Evolutionary conservation across 805 yeast species (phyloP), one percentile per base, ranked within the genome.

Genomic region (Ogataea paradorogensis): DNA sequence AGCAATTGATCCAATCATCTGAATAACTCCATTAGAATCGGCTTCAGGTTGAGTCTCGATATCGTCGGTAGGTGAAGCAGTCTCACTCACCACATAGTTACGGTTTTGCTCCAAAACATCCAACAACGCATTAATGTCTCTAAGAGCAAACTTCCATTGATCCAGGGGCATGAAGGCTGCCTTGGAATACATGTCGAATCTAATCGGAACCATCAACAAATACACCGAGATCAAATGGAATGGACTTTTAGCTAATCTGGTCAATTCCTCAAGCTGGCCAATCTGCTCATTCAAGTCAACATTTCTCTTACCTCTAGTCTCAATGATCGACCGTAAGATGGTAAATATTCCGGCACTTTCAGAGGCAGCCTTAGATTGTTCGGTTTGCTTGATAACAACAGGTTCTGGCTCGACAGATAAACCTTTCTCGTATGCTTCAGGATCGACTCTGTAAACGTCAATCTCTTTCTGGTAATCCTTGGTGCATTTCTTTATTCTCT

Each of bases 251-350:
- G 76, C 69, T 40, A 82, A 71, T 9, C 66, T 55, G 34, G 74
- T 52, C 47, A 86, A 69, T 33, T 70, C 71, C 66, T 85, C 95
- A 58, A 93, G 71, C 31, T 74, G 70, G 40, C 69, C 67, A 49
- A 89, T 78, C 65, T 91, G 95, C 63, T 86, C 95, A 47, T 61
- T 63, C 48, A 82, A 78, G 63, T 91, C 96, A 47, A 88, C 84
- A 62, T 87, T 89, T 73, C 87, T 91, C 73, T 90, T 90, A 71
- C 99, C 99, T 69, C 99, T 82, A 35, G 89, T 74, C 65, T 93
- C 98, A 45, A 84, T 69, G 42, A 93, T 80, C 39, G 78, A 65
- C 61, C 82, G 76, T 61, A 93, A 73, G 25, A 84, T 78, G 42
- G 80, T 70, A 70, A 90, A 88, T 41, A 89, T 80, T 41, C 70